Evolutionary conservation across 768 basidiomycete species (phyloP).

Genomic region (Gloeopeniophorella convolvens): DNA sequence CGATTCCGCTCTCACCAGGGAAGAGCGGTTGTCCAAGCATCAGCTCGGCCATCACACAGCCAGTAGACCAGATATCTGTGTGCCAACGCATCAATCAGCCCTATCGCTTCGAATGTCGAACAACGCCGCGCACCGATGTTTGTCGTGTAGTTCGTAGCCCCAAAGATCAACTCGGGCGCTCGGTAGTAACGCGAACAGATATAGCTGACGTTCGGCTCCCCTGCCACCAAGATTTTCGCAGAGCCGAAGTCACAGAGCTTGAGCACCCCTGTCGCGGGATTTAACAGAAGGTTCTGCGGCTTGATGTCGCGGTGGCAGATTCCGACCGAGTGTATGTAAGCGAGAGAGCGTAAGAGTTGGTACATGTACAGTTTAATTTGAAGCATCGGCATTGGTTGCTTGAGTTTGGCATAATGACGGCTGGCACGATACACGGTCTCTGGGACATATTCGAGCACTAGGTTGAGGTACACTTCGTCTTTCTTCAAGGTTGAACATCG

Average conservation of each 20-base stretch:
- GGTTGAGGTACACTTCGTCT: slow-evolving; percentile 99
- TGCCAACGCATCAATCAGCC: slow-evolving; percentile 2
- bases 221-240: slow-evolving; percentile 95
- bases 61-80: slow-evolving; percentile 97
- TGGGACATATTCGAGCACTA: slow-evolving; percentile 98
- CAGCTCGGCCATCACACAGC: slow-evolving; percentile 99
- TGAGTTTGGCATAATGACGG: slow-evolving; percentile 98
- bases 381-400: slow-evolving; percentile 99
- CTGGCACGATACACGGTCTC: slow-evolving; percentile 99
- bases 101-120: not conserved
- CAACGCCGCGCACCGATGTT: slow-evolving; percentile 74
- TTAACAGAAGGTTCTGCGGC: slow-evolving; percentile 96
- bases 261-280: slow-evolving; percentile 93
- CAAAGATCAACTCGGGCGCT: slow-evolving; percentile 98
- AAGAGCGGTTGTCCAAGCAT: slow-evolving; percentile 99
- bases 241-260: slow-evolving; percentile 99
- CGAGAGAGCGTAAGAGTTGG: slow-evolving; percentile 94
- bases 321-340: slow-evolving; percentile 99
- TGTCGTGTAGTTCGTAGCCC: slow-evolving; percentile 99
- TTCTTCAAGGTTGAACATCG: slow-evolving; percentile 50
- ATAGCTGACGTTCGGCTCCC: slow-evolving; percentile 98
- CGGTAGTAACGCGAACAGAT: slow-evolving; percentile 99
- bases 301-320: slow-evolving; percentile 99
- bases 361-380: slow-evolving; percentile 99
- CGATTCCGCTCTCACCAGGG: slow-evolving; percentile 98